Evolutionary conservation across 768 basidiomycete species (phyloP), one percentile per base, ranked within the genome.

Genomic region (Xerocomellus amylosporus): DNA sequence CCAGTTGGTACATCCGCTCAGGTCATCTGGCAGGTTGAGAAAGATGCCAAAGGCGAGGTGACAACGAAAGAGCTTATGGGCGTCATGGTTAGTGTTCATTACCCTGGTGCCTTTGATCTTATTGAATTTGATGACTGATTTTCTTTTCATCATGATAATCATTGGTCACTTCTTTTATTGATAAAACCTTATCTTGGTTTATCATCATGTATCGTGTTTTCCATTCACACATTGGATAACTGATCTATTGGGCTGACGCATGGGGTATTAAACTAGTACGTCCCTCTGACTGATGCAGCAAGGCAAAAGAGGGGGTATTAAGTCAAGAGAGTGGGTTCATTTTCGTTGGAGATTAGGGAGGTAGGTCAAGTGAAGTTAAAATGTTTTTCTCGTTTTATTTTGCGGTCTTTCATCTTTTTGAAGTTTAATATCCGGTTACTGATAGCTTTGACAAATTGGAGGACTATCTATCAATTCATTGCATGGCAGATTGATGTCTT

Each of bases 21-120:
- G 55, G 72, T 81, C 62, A 83, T 97, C 49, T 76, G 83, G 63
- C 84, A 90, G 57, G 74, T 96, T 14, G 91, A 95, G 64, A 97
- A 96, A 67, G 85, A 87, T 53, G 75, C 55, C 33, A 55, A 84
- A 0, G 95, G 94, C 0, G 75, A 75, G 5, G 79, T 97, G 2
- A 83, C 78, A 1, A 69, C 80, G 71, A 81, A 75, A 54, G 72
- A 79, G 51, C 73, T 96, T 2, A 93, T 97, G 77, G 87, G 80
- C 22, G 95, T 96, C n/a, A 75, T 77, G 63, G 93, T 94, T 40
- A 67, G 88, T 45, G 22, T 31, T 41, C 51, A 44, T 37, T 12
- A 28, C 36, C 48, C 48, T 28, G 31, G 51, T 15, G n/a, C 28
- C 13, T 55, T 62, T 45, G 53, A 55, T 47, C 37, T 55, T 8